Conservation (phyloP, 768 basidiomycete species). For the Podaxis sp. region DNA sequence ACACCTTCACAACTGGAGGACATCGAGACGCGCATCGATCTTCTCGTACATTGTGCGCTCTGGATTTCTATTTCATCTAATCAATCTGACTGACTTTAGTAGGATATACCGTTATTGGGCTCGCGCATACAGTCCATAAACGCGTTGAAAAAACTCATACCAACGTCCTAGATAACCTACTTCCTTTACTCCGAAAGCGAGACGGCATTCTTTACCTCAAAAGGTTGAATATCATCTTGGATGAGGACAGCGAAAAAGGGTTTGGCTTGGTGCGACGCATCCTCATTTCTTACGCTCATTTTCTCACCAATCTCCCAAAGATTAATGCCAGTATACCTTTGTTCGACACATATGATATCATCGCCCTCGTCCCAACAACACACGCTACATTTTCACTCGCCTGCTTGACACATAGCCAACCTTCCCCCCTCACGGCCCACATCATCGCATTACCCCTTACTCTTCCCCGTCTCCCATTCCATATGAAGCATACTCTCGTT, state of each 20-base stretch:
- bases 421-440: slow-evolving; percentile 76
- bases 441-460: slow-evolving; percentile 81
- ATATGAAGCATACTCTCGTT: slow-evolving; percentile 81
- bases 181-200: slow-evolving; percentile 60
- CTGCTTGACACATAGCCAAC: slow-evolving; percentile 76
- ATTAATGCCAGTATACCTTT: slow-evolving; percentile 66
- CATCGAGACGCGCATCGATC: slow-evolving; percentile 64
- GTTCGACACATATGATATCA: slow-evolving; percentile 70
- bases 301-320: slow-evolving; percentile 35
- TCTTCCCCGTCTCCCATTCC: slow-evolving; percentile 73
- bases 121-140: slow-evolving; percentile 72
- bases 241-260: slow-evolving; percentile 85
- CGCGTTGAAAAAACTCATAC: slow-evolving; percentile 73
- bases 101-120: slow-evolving; percentile 81
- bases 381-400: slow-evolving; percentile 72
- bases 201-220: slow-evolving; percentile 67
- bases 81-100: slow-evolving; percentile 45
- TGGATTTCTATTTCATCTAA: slow-evolving; percentile 1
- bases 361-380: slow-evolving; percentile 76
- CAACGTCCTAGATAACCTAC: slow-evolving; percentile 59
- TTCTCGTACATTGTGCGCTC: slow-evolving; percentile 70
- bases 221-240: slow-evolving; percentile 75
- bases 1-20: slow-evolving; percentile 55
- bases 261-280: slow-evolving; percentile 64
- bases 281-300: neutral